Percentiles rank a stretch among this genome's conserved stretches.
Evolutionary conservation across 306 rosid species (phyloP).

Genomic region (Nissolia schottii): DNA sequence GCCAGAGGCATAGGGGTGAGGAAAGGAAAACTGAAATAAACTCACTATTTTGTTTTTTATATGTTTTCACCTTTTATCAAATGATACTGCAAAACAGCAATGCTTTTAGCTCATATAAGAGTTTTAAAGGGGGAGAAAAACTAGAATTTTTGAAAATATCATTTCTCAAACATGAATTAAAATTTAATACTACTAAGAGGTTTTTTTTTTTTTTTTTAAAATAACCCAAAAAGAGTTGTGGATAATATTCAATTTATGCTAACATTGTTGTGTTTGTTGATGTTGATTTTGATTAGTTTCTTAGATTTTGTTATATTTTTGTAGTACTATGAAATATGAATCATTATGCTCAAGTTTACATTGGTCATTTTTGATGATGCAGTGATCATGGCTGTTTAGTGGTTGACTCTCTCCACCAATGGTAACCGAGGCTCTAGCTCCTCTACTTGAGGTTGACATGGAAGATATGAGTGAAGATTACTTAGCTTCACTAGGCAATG

Average conservation of each 20-base stretch:
- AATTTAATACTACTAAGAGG: too few species aligned
- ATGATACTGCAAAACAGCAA: too few species aligned
- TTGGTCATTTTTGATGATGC: constrained; percentile 4
- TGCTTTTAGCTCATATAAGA: too few species aligned
- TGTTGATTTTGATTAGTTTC: background rate
- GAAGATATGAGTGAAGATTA: background rate
- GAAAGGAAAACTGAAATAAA: too few species aligned
- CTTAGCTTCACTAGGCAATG: constrained; percentile 12
- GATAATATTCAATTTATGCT: background rate
- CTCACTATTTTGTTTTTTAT: too few species aligned
- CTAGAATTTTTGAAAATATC: too few species aligned
- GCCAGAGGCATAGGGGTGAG: too few species aligned
- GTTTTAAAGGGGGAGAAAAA: background rate
- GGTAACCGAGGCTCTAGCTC: constrained; percentile 35
- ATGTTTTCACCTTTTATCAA: too few species aligned
- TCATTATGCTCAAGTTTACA: background rate
- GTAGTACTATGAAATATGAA: background rate
- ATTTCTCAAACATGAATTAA: background rate
- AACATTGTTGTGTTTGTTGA: background rate
- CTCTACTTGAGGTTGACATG: constrained; percentile 29
- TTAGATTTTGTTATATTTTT: background rate
- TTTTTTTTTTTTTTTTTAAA: too few species aligned
- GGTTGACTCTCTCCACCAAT: constrained; percentile 15
- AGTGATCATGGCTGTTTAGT: constrained; percentile 7
- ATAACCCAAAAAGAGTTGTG: too few species aligned